Base-by-base conservation (phyloP, 2,329 filamentous ascomycete species). In the Hirsutella thompsonii region DNA sequence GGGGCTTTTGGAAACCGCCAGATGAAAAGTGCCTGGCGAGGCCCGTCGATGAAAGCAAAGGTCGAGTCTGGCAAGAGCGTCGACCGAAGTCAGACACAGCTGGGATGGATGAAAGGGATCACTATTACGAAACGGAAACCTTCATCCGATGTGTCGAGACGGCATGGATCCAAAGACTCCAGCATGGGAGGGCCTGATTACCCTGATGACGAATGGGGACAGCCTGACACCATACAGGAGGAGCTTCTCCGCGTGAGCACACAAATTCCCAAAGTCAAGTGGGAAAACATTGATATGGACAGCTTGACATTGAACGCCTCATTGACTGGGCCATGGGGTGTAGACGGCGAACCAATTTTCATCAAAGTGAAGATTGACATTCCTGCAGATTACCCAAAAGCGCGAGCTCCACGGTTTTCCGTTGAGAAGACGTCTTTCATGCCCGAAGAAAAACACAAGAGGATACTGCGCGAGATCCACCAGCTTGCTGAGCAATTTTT, bases 51-150 rank as follows among this genome's bases (percentile, higher is more conserved):
- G 74, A 77, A 74, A 50, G 70, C 70, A 20, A 73, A 70, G 42
- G 63, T 63, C 19, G 53, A 58, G 2, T 55, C 59, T 5, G 57
- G 57, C 14, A 69, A 62, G 39, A 53, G 62, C 16, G 42, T 58
- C 20, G 68, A 75, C 43, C 63, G 66, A 30, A 71, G 63, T 42
- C 65, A 71, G 37, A 68, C 72, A 19, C 76, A 81, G 46, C 76
- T 82, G 41, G 75, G 73, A 13, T 82, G 78, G 78, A 81, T 82
- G 73, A 79, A 76, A 52, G 77, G 78, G 5, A 77, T 82, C 44
- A 78, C 71, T 26, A 76, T 80, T 64, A 76, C 68, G 38, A 76
- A 72, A 55, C 63, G 68, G 41, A 75, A 71, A 47, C 54, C 62
- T 1, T 62, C 62, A 2, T 51, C 60, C 11, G 64, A 66, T 33